These are phyloP conservation scores for Zygotorulaspora mrakii DNA, from an alignment of 1,139 yeast species.

Conservation along the genomic window DNA sequence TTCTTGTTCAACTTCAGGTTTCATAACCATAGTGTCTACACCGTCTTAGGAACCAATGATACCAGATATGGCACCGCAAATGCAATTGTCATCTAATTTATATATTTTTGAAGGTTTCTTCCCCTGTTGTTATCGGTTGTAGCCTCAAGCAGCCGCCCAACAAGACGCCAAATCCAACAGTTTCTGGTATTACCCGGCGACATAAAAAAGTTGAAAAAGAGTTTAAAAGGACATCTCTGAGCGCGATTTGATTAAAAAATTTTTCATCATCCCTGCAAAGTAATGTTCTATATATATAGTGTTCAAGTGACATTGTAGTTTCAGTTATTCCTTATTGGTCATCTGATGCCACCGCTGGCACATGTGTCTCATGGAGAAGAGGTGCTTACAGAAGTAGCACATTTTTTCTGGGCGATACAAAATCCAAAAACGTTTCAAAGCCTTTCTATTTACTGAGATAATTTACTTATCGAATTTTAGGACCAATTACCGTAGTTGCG, in stretches of 20 bases:
- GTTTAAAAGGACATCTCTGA: background rate
- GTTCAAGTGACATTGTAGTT: too few species aligned
- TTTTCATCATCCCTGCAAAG: too few species aligned
- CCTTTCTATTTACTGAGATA: slow-evolving; percentile 23
- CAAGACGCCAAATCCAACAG: slow-evolving; percentile 5
- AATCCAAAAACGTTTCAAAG: slow-evolving; percentile 23
- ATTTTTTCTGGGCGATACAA: background rate
- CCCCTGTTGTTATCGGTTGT: slow-evolving; percentile 3
- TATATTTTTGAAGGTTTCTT: background rate
- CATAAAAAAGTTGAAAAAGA: too few species aligned
- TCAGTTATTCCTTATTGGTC: too few species aligned
- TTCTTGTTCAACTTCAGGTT: slow-evolving; percentile 97
- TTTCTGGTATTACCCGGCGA: background rate
- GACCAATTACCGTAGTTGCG: slow-evolving; percentile 29
- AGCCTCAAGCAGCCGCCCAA: slow-evolving; percentile 4
- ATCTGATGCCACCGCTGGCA: too few species aligned
- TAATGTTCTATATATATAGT: too few species aligned
- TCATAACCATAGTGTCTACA: slow-evolving; percentile 49
- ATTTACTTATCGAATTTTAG: slow-evolving; percentile 12
- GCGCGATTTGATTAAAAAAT: too few species aligned
- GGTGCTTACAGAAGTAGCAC: slow-evolving; percentile 1
- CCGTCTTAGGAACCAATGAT: background rate
- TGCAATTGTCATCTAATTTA: background rate
- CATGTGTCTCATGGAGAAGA: too few species aligned
- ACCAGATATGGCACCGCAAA: too few species aligned